Conservation (phyloP, 345 rosid species). For the Hirschfeldia incana region DNA sequence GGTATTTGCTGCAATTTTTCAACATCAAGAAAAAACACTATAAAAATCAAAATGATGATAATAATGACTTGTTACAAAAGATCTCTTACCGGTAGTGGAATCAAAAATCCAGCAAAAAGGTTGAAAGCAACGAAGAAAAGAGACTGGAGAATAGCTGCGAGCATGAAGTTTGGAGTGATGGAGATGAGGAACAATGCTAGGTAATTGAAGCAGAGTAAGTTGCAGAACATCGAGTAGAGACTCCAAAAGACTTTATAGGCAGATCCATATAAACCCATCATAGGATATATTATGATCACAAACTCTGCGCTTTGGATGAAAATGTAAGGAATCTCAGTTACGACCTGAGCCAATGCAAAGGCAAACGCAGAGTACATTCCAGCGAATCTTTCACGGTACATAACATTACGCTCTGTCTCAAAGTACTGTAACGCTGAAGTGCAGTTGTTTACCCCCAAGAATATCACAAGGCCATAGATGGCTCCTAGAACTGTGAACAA, state of each 20-base stretch:
- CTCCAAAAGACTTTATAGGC: conserved; percentile 62
- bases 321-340: conserved; percentile 72
- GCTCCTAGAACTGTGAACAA: conserved; percentile 64
- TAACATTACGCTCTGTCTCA: conserved; percentile 59
- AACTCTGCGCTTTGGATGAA: conserved; percentile 46
- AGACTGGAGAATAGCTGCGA: conserved; percentile 54
- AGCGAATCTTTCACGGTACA: conserved; percentile 79
- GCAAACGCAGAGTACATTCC: conserved; percentile 83
- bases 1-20: conserved; percentile 63
- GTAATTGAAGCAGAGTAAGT: conserved; percentile 56
- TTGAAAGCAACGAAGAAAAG: conserved; percentile 45
- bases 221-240: conserved; percentile 60
- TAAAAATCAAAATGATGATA: neutral
- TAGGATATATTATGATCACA: conserved; percentile 56
- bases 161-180: conserved; percentile 60
- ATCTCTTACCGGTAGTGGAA: conserved; percentile 69
- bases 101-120: conserved; percentile 68
- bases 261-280: conserved; percentile 62
- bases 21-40: neutral
- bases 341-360: conserved; percentile 74
- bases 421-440: conserved; percentile 55
- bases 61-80: neutral
- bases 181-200: conserved; percentile 67
- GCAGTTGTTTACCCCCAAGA: conserved; percentile 71
- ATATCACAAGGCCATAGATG: conserved; percentile 46